Evolutionary conservation across 1,284 basidiomycete species (phyloP), one percentile per base, ranked within the genome.

Genomic region (Mycena citricolor): DNA sequence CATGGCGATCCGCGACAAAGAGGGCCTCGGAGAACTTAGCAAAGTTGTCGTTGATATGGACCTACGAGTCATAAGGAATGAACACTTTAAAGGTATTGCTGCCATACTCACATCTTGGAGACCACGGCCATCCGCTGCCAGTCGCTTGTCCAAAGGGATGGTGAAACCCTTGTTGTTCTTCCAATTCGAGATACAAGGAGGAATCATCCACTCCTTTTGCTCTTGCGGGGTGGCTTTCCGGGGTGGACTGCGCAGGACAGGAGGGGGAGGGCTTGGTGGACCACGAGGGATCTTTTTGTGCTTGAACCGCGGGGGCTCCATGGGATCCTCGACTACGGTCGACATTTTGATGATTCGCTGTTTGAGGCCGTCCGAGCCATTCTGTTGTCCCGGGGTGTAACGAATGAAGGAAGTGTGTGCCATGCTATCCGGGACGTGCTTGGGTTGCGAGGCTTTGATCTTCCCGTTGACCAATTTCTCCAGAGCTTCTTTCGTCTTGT

Each of bases 161-260:
- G 95, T 99, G 69, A 95, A 99, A 77, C 97, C 97, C 69, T 98
- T 98, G 83, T 99, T 98, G 75, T 99, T 99, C 76, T 99, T 99
- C 97, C 97, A 99, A 70, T 99, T 99, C 24, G 94, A 97, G 53
- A 99, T 97, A 66, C 94, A 98, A 13, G 97, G 97, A 4, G 97
- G 97, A 43, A 99, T 98, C 94, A 97, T 97, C 97, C 97, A 98
- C 60, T 98, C 95, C 68, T 98, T 98, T 69, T 98, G 95, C 63
- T 99, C 97, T 49, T 93, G 89, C 4, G 91, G 90, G 0, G 95
- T 97, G 3, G 92, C 92, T 59, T 97, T 95, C 44, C 97, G 78
- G 5, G 97, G 97, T 2, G 97, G 97, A 69, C 90, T 94, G 32
- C 95, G 84, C 39, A 99, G 71, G 1, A 99, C 91, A n/a, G 97